Base-by-base conservation (phyloP, 805 yeast genomes). In the Candida boidinii region DNA sequence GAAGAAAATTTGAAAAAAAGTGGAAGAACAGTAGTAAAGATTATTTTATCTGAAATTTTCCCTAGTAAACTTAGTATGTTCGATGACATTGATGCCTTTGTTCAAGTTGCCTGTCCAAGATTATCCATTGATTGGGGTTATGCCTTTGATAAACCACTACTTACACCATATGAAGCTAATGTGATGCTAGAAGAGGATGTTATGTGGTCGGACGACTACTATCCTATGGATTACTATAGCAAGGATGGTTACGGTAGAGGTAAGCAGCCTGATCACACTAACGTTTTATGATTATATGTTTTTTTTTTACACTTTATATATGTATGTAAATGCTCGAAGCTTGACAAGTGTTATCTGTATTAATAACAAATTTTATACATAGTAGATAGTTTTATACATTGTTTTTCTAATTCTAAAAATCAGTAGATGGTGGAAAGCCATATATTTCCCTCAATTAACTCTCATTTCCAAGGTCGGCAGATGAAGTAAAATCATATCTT, bases 41-140 rank as follows among this genome's bases (percentile, higher is more conserved):
- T 92, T 35, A 77, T 92, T 23, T 56, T 92, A 12, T 82, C 95
- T 35, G 98, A 92, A 54, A 86, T 92, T 14, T 88, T 92, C 58
- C 98, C 98, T 0, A 82, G 76, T 33, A 92, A 92, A 46, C 62
- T 92, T 23, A 79, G 96, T 9, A 80, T 83, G 79, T 92, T 92
- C 57, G 88, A 85, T 46, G 92, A 85, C 48, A 74, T 90, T 13
- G 98, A 92, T 56, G 94, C 88, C 2, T 92, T 92, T 67, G 83
- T 92, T 11, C 98, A 92, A 57, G 95, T 92, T 3, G 98, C 98
- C 1, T 92, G 98, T 53, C 98, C 98, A 0, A 67, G 98, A 48
- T 62, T 92, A 29, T 85, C 95, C 2, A 90, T 92, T 26, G 98
- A 92, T 55, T 92, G 98, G 98, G 98, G 98, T 0, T 92, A 92